Base-by-base conservation (phyloP, 352 stramenopile genomes). In the Pythium angustatum region DNA sequence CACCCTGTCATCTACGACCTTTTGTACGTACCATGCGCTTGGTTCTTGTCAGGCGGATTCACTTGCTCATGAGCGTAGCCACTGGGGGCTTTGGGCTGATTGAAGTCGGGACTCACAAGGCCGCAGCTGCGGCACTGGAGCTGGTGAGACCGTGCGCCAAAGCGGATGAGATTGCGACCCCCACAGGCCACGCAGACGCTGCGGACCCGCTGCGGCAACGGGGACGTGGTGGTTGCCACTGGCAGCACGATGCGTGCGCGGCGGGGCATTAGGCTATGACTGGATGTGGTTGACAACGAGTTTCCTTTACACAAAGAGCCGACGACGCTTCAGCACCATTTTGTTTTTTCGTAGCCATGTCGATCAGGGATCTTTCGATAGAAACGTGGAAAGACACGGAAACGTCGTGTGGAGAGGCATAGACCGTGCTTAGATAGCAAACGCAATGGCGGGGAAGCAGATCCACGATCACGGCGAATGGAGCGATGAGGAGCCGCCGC, bases 141-240 rank as follows among this genome's bases (percentile, higher is more conserved):
- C 21, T 77, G 58, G 28, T 38, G 22, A 7, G 34, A 51, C 41
- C 24, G 22, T 1, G n/a, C 12, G 19, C 22, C 27, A 10, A 59
- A 41, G 19, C 38, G 44, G 17, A 79, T 49, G 30, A 79, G 51
- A 28, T 82, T 82, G 49, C 68, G 71, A 27, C 71, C 74, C 9
- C 78, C 81, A 31, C 81, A 90, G 24, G 73, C 76, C 30, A 90
- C 67, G 44, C 81, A 90, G 27, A 77, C 80, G 69, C 78, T 79
- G 27, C 67, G 68, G 12, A 74, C 54, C 22, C 45, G 31, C 49
- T 70, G 57, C 22, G 63, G 48, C 5, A 57, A 26, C 5, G 49
- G 52, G n/a, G 62, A 64, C 36, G 47, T 63, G 34, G 28, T 21
- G 19, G 10, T 12, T 28, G 40, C 10, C 15, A n/a, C 24, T 15